phyloP scores from a whole-genome alignment of 2,329 filamentous ascomycete genomes.

The Colletotrichum lentis region DNA sequence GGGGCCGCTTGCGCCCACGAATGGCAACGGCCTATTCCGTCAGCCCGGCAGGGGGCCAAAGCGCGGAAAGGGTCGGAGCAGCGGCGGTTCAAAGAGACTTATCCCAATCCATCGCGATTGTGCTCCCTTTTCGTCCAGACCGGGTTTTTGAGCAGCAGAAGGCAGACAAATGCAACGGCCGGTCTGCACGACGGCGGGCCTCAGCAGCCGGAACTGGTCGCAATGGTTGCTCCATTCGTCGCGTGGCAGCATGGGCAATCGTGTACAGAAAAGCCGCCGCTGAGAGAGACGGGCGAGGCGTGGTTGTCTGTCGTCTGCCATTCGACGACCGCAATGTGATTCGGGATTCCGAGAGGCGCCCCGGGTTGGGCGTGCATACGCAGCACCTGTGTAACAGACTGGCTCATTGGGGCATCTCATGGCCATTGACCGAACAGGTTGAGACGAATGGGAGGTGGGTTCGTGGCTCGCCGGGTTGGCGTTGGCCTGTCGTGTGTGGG shows the following conservation, averaged over 20 bases:
- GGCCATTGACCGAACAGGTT: neutral
- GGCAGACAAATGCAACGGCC: slow-evolving; percentile 17
- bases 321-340: neutral
- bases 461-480: slow-evolving; percentile 5
- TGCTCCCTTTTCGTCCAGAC: slow-evolving; percentile 31
- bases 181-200: slow-evolving; percentile 20
- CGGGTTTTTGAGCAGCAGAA: slow-evolving; percentile 9
- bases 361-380: neutral
- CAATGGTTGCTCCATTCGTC: slow-evolving; percentile 38
- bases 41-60: slow-evolving; percentile 11
- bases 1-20: slow-evolving; percentile 37
- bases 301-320: neutral
- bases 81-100: slow-evolving; percentile 10
- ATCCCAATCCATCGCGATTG: slow-evolving; percentile 25
- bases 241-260: slow-evolving; percentile 29
- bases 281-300: neutral
- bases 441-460: neutral
- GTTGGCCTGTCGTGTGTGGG: neutral
- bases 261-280: slow-evolving; percentile 12
- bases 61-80: slow-evolving; percentile 20
- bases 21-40: slow-evolving; percentile 22
- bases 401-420: neutral
- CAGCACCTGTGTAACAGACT: neutral
- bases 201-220: slow-evolving; percentile 19
- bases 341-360: neutral